phyloP scores from a whole-genome alignment of 108 stramenopile genomes.

The Nannochloropsis gaditana region DNA sequence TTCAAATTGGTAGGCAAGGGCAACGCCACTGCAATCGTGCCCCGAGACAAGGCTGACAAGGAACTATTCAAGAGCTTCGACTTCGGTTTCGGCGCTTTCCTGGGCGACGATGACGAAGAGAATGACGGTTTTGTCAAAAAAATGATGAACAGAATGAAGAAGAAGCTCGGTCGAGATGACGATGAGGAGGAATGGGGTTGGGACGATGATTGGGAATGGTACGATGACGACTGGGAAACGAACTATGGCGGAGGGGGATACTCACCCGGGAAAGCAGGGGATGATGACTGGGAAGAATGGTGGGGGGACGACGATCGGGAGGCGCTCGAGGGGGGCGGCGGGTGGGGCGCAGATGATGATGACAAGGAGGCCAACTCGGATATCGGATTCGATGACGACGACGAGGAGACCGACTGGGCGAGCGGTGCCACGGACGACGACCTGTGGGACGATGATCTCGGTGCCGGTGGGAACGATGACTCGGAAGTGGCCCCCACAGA shows the following conservation, averaged over 20 bases:
- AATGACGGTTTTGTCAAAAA: not conserved
- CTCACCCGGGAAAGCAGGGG: too few species aligned
- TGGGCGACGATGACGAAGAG: not conserved
- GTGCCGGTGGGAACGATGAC: too few species aligned
- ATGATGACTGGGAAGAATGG: not conserved
- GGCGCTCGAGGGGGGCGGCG: too few species aligned
- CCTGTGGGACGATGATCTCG: too few species aligned
- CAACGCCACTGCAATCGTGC: not conserved
- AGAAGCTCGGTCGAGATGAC: not conserved
- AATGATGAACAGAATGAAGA: not conserved
- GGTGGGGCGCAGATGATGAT: not conserved
- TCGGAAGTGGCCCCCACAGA: too few species aligned
- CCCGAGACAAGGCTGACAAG: not conserved
- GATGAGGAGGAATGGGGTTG: not conserved
- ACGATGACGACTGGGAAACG: not conserved
- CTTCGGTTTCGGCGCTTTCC: not conserved
- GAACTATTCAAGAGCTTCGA: not conserved
- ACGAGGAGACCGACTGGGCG: not conserved
- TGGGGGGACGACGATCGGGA: too few species aligned
- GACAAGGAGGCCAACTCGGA: not conserved
- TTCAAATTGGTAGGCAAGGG: not conserved
- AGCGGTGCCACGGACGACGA: too few species aligned
- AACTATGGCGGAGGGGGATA: too few species aligned
- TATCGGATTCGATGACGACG: not conserved
- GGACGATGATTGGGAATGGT: slow-evolving; percentile 3